Conservation (phyloP, 1,284 basidiomycete species). For the Trichosporon sp. region DNA sequence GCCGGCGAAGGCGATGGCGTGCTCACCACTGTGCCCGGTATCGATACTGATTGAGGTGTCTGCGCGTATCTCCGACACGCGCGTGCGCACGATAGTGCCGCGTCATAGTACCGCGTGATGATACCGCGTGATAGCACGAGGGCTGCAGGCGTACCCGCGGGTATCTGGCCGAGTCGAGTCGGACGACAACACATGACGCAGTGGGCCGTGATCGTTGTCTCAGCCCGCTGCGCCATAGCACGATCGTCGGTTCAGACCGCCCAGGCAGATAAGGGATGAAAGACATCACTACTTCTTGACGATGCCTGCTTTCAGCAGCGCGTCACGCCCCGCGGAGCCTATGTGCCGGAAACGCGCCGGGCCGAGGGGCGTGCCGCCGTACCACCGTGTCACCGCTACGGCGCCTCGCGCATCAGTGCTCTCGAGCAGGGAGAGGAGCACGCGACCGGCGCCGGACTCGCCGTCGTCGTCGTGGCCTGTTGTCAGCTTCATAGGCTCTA, state of each 20-base stretch:
- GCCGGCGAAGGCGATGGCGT: background rate
- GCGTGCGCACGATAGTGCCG: background rate
- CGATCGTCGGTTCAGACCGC: background rate
- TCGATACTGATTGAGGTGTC: background rate
- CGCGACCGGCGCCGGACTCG: conserved; percentile 82
- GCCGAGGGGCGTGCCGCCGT: conserved; percentile 67
- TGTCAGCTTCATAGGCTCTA: background rate
- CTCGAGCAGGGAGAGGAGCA: conserved; percentile 80
- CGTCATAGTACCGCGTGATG: too few species aligned
- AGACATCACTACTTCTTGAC: background rate
- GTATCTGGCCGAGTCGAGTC: background rate
- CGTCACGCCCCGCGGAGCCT: conserved; percentile 81
- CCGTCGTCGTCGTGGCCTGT: conserved; percentile 90
- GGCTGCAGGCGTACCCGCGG: too few species aligned
- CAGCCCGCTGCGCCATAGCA: background rate
- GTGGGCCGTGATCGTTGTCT: background rate
- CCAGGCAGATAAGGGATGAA: background rate
- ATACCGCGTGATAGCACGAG: background rate
- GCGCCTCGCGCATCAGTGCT: conserved; percentile 71
- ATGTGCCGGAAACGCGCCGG: conserved; percentile 91
- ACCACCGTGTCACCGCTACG: conserved; percentile 68
- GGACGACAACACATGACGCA: background rate
- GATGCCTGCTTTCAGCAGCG: conserved; percentile 63
- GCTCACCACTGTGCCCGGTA: background rate
- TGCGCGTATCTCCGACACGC: too few species aligned